Conservation (phyloP, 164 flowering plant species). For the Nymphaea colorata region DNA sequence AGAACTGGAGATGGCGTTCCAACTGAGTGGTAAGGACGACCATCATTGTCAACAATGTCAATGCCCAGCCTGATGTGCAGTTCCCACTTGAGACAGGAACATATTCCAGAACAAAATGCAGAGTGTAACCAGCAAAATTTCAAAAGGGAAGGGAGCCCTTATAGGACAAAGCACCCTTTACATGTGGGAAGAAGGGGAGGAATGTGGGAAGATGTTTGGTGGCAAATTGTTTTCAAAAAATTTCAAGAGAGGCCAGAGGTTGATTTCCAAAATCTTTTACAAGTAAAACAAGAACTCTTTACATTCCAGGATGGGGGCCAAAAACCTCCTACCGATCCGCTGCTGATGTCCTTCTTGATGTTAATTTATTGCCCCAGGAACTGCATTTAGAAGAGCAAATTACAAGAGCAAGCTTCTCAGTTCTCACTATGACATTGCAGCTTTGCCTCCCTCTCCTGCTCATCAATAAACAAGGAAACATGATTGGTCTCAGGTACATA, state of each 20-base stretch:
- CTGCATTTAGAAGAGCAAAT: slow-evolving; percentile 48
- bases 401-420: slow-evolving; percentile 56
- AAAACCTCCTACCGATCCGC: too few species aligned
- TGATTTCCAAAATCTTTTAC: too few species aligned
- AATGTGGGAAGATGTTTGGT: too few species aligned
- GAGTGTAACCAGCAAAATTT: slow-evolving; percentile 55
- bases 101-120: slow-evolving; percentile 74
- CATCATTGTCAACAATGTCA: slow-evolving; percentile 66
- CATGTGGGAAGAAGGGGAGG: too few species aligned
- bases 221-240: too few species aligned
- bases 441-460: slow-evolving; percentile 44
- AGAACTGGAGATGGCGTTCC: slow-evolving; percentile 52
- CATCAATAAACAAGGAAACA: slow-evolving; percentile 36
- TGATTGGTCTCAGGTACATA: slow-evolving; percentile 51
- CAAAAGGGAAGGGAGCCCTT: too few species aligned
- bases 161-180: too few species aligned
- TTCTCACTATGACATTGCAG: slow-evolving; percentile 60
- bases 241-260: too few species aligned
- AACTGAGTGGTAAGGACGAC: slow-evolving; percentile 64
- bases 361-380: slow-evolving; percentile 29
- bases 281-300: too few species aligned
- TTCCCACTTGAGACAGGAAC: slow-evolving; percentile 73
- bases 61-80: slow-evolving; percentile 93
- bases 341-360: slow-evolving; percentile 52
- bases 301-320: too few species aligned